These are phyloP conservation scores for Tricholoma saponaceum DNA, from an alignment of 768 basidiomycete species.

Conservation along the genomic window DNA sequence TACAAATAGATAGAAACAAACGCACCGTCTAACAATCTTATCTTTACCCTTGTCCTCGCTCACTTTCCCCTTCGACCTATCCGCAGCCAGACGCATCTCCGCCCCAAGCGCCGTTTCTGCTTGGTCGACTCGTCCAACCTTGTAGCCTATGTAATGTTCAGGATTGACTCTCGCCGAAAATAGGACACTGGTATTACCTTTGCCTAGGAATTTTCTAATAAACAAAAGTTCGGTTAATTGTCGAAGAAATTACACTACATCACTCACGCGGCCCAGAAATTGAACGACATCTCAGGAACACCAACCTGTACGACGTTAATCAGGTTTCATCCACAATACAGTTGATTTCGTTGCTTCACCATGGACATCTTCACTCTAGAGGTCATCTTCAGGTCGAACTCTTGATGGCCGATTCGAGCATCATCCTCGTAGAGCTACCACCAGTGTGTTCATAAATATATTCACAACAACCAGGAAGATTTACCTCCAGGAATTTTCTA, in stretches of 20 bases:
- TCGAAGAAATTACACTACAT: background rate
- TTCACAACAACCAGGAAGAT: background rate
- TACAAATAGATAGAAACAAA: background rate
- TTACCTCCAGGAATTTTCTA: constrained; percentile 79
- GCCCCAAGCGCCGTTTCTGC: constrained; percentile 95
- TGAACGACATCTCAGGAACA: constrained; percentile 91
- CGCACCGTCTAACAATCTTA: constrained; percentile 83
- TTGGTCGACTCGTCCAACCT: constrained; percentile 96
- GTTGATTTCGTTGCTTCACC: constrained; percentile 42
- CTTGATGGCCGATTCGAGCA: constrained; percentile 86
- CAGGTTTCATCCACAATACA: background rate
- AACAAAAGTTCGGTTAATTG: constrained; percentile 1
- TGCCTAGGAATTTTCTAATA: constrained; percentile 74
- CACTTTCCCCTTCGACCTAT: constrained; percentile 52
- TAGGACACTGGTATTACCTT: constrained; percentile 39
- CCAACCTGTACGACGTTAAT: constrained; percentile 59
- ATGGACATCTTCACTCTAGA: constrained; percentile 98
- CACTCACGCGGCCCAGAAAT: constrained; percentile 86
- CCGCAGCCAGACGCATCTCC: constrained; percentile 87
- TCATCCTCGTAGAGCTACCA: constrained; percentile 89
- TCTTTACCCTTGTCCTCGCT: constrained; percentile 64
- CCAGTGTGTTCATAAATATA: background rate
- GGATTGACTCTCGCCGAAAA: background rate
- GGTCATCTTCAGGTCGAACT: constrained; percentile 92
- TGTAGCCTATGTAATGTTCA: constrained; percentile 55